These are phyloP conservation scores for Boeremia lycopersici DNA, from an alignment of 2,329 filamentous ascomycete genomes.

Conservation along the genomic window DNA sequence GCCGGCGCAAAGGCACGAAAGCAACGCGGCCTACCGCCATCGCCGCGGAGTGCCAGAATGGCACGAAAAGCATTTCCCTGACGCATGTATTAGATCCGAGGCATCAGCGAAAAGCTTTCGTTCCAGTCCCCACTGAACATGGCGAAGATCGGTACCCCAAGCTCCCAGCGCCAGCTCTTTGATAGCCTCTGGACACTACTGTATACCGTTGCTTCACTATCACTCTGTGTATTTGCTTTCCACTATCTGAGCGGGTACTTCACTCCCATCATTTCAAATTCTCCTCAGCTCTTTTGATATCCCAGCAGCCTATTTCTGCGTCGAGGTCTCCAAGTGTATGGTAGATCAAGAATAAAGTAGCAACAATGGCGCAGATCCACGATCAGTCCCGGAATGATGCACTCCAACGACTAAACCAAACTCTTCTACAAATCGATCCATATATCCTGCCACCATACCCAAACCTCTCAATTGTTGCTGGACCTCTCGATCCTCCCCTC, in stretches of 20 bases:
- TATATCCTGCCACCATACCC: constrained; percentile 47
- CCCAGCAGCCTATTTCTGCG: not conserved
- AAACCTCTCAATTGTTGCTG: constrained; percentile 67
- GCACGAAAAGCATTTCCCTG: constrained; percentile 8
- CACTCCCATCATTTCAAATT: constrained; percentile 16
- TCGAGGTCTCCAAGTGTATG: not conserved
- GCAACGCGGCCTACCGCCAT: constrained; percentile 7
- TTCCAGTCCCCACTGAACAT: constrained; percentile 16
- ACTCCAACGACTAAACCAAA: constrained; percentile 45
- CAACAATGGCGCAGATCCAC: constrained; percentile 34
- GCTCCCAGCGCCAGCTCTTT: constrained; percentile 15
- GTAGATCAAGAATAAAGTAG: not conserved
- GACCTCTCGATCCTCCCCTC: constrained; percentile 70
- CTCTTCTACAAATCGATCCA: constrained; percentile 46
- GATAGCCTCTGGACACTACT: constrained; percentile 27
- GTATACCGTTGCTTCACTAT: constrained; percentile 29
- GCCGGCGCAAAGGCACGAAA: constrained; percentile 11
- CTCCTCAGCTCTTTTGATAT: not conserved
- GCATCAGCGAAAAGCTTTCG: constrained; percentile 35
- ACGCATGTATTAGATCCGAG: constrained; percentile 40
- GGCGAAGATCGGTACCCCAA: constrained; percentile 17
- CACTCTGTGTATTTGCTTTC: constrained; percentile 18
- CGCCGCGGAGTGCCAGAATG: constrained; percentile 5
- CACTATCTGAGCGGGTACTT: constrained; percentile 19
- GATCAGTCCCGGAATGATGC: constrained; percentile 37